phyloP scores from a whole-genome alignment of 441 rosid species.

The Gossypium schwendimanii region DNA sequence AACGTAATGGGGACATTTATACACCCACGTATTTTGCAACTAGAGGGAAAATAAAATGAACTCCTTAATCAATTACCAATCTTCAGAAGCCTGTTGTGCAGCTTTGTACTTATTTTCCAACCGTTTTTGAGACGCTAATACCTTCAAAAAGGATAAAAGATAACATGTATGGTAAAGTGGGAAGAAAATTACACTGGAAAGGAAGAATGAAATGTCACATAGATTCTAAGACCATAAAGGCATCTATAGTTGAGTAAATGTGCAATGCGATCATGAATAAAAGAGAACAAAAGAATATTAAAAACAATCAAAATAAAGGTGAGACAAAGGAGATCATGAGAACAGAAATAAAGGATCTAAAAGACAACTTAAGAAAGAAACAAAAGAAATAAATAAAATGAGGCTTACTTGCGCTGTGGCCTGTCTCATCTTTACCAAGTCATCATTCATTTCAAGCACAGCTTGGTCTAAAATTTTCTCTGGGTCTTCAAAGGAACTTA shows the following conservation, averaged over 20 bases:
- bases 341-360: not conserved
- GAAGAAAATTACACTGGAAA: slow-evolving; percentile 7
- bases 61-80: slow-evolving; percentile 46
- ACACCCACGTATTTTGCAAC: not conserved
- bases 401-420: slow-evolving; percentile 88
- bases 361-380: not conserved
- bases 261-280: not conserved
- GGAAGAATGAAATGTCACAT: not conserved
- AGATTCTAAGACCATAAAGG: not conserved
- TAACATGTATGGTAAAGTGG: not conserved
- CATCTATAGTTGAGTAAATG: not conserved
- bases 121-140: slow-evolving; percentile 91
- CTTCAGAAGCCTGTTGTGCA: slow-evolving; percentile 80
- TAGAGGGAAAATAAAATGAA: not conserved
- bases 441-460: slow-evolving; percentile 95
- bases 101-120: slow-evolving; percentile 86
- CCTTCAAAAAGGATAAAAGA: slow-evolving; percentile 31
- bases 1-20: not conserved
- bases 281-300: not conserved
- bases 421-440: slow-evolving; percentile 95
- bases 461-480: slow-evolving; percentile 94
- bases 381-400: not conserved
- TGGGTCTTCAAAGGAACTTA: slow-evolving; percentile 88
- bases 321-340: not conserved
- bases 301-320: not conserved